Base-by-base conservation (phyloP, 129 eudicot genomes). In the Lactuca sativa region DNA sequence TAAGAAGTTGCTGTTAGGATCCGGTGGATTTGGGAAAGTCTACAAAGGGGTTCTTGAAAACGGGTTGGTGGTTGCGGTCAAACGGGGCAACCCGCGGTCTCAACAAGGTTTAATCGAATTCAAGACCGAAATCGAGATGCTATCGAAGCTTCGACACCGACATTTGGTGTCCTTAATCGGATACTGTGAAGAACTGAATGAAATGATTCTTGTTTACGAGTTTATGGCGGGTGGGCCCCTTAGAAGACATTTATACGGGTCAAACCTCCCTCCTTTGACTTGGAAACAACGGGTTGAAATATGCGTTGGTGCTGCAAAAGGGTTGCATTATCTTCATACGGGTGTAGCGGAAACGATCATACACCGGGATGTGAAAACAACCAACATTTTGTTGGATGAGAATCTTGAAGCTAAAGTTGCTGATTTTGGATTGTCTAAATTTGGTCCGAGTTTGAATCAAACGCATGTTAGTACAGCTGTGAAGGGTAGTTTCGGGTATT, bases 391-490 rank as follows among this genome's bases (percentile, higher is more conserved):
- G 74, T 63, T 83, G 73, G 88, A 83, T 47, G 84, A 83, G 33
- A 83, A 83, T 60, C 71, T 79, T 12, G 81, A 77, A 2, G 84
- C 88, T 12, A 83, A 83, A 79, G 84, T 83, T 9, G 81, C 88
- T 7, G 88, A 83, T 62, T 83, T 83, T 40, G 88, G 88, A 3
- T 16, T 83, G 18, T 83, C 88, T 0, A 83, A 80, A 32, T 79
- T 74, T 3, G 87, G 87, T 1, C 87, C 87, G 4, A 71, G 78
- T 58, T 25, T 83, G 59, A 78, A 83, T 41, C 81, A 83, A 66
- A 83, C 87, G 12, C 87, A 83, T 62, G 87, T 83, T 21, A 83
- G 87, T 56, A 83, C 87, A 6, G 87, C 81, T 49, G 84, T 83
- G 69, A 83, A 83, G 57, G 87, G 87, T 47, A 82, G 86, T 66